Evolutionary conservation across 345 rosid genomes (phyloP), one percentile per base, ranked within the genome.

Genomic region (Euphorbia pulcherrima): DNA sequence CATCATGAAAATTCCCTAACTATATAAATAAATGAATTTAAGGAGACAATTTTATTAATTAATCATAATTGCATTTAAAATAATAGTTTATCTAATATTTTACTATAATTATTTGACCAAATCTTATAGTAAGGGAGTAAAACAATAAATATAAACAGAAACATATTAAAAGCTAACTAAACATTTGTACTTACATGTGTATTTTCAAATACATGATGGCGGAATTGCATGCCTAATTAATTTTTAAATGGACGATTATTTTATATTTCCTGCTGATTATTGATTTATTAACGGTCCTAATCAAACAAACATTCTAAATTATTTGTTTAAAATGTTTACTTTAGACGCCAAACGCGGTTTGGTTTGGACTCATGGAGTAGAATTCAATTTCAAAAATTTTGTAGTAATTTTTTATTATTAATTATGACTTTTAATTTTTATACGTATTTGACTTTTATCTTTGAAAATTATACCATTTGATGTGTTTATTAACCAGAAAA

Each of bases 81-180:
- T 6, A 20, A 44, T 33, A 6, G 13, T 33, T 64, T 10, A 44
- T n/a, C 23, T 10, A 39, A 52, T 64, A 60, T 61, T 75, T 23
- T 73, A 62, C 60, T 33, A 52, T 69, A 72, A 59, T 68, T 60
- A 65, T 68, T 74, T 79, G 80, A 82, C 82, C 77, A 73, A 68
- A 79, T 72, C 73, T 60, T 60, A 51, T 23, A 70, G 13, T 53
- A 52, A 35, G 40, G 69, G 47, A 28, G 55, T 62, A 68, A 48
- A 40, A 67, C 67, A 13, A 33, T 33, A 2, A 33, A 72, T 26
- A 56, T 59, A 26, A 77, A 64, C 80, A 75, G 20, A 54, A 54
- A 48, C 52, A 68, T 68, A 33, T 33, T 33, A 33, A n/a, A 66
- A 69, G 30, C 65, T 17, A 69, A 76, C 67, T 40, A 20, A 67